Conservation (phyloP, 805 yeast species). For the Isabelozyma rhagii region DNA sequence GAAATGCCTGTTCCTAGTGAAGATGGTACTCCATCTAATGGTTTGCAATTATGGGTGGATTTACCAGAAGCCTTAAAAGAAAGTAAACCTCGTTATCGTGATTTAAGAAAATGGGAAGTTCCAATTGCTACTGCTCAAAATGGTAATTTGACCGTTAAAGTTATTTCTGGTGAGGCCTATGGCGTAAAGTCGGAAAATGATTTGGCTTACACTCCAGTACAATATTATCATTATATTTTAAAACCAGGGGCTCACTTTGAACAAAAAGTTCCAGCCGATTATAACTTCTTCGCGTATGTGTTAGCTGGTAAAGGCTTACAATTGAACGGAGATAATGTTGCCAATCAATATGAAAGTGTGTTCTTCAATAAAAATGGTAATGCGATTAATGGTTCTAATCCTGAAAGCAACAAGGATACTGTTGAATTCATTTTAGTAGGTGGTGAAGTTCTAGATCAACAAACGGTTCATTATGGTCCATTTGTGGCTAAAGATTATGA, state of each 20-base stretch:
- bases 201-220: conserved; percentile 78
- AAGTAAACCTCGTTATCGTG: conserved; percentile 73
- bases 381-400: conserved; percentile 42
- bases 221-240: conserved; percentile 64
- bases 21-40: conserved; percentile 49
- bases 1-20: conserved; percentile 73
- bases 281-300: conserved; percentile 69
- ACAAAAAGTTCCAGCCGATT: conserved; percentile 58
- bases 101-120: conserved; percentile 64
- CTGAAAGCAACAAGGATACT: conserved; percentile 28
- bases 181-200: conserved; percentile 74
- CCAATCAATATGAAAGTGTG: conserved; percentile 48
- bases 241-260: conserved; percentile 62
- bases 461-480: conserved; percentile 85
- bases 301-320: conserved; percentile 54
- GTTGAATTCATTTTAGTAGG: conserved; percentile 73
- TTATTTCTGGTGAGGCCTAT: conserved; percentile 73
- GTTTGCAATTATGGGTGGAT: conserved; percentile 89
- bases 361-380: conserved; percentile 74
- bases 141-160: conserved; percentile 58
- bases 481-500: conserved; percentile 75
- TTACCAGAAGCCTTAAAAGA: conserved; percentile 63
- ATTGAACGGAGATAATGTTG: conserved; percentile 40
- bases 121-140: conserved; percentile 68
- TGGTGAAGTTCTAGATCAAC: conserved; percentile 71